Conservation (phyloP, 768 basidiomycete species). For the Cystobasidium ongulense region DNA sequence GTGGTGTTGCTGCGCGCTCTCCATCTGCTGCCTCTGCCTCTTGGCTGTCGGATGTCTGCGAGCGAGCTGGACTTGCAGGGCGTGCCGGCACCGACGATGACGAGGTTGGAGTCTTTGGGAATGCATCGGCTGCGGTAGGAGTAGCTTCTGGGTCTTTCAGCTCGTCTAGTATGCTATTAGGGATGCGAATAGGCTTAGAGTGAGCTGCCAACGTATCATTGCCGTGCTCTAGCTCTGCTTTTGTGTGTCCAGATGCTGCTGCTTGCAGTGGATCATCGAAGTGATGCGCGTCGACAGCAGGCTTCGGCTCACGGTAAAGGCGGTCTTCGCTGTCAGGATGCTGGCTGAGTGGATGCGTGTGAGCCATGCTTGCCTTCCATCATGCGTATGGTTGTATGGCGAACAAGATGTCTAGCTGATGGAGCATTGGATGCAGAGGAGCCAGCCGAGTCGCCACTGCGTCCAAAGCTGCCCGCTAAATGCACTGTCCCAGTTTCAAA, state of each 20-base stretch:
- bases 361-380: not conserved
- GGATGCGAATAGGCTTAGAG: not conserved
- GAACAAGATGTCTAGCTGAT: too few species aligned
- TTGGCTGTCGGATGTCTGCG: not conserved
- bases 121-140: not conserved
- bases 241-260: not conserved
- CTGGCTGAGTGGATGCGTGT: not conserved
- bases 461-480: too few species aligned
- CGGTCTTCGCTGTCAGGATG: not conserved
- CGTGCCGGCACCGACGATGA: not conserved
- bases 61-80: not conserved
- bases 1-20: not conserved
- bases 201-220: not conserved
- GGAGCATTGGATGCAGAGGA: too few species aligned
- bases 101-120: not conserved
- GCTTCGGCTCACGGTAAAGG: not conserved
- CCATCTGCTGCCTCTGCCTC: not conserved
- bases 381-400: not conserved
- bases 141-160: not conserved
- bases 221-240: not conserved
- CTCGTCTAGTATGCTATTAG: not conserved
- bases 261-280: not conserved
- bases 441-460: too few species aligned
- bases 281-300: not conserved
- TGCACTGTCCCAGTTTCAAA: too few species aligned